A percentile compares a stretch with the other conserved stretches of the same genome.
These are phyloP conservation scores for Umbelopsis sp. DNA, from an alignment of 371 early-diverging fungal species.

Conservation along the genomic window DNA sequence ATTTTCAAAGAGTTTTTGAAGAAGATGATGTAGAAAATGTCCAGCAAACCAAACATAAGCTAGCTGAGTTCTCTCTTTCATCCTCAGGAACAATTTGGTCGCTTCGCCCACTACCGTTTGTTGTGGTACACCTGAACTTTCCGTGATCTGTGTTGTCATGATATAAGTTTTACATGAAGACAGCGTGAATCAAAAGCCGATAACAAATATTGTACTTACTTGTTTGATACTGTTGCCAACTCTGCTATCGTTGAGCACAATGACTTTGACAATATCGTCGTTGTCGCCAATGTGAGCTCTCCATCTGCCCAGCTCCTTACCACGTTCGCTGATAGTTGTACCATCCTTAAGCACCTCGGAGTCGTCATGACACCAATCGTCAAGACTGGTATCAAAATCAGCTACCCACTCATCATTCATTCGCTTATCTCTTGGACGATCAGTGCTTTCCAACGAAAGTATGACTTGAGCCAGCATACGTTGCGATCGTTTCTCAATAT, in stretches of 20 bases:
- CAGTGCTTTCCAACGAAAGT: constrained; percentile 42
- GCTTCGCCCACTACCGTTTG: constrained; percentile 53
- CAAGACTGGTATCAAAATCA: constrained; percentile 55
- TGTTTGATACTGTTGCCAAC: constrained; percentile 49
- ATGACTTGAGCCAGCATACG: constrained; percentile 46
- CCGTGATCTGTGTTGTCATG: constrained; percentile 34
- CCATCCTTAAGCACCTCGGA: constrained; percentile 42
- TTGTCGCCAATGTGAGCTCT: constrained; percentile 48
- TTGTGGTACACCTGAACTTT: constrained; percentile 52
- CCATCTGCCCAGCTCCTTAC: constrained; percentile 47
- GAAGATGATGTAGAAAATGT: constrained; percentile 42
- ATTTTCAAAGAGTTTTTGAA: constrained; percentile 44
- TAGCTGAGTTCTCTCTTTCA: constrained; percentile 52
- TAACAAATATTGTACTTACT: constrained; percentile 23
- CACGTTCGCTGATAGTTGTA: constrained; percentile 20
- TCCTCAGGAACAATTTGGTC: constrained; percentile 43
- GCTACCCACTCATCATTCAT: constrained; percentile 51
- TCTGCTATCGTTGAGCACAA: constrained; percentile 53
- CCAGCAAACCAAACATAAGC: constrained; percentile 58
- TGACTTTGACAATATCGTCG: constrained; percentile 50
- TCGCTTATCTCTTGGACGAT: constrained; percentile 34
- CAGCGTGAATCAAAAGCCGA: neutral
- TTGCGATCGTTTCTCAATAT: constrained; percentile 50
- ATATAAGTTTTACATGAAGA: neutral
- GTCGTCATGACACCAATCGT: constrained; percentile 61